Evolutionary conservation across 768 basidiomycete genomes (phyloP), one percentile per base, ranked within the genome.

Genomic region (Lactarius tabidus): DNA sequence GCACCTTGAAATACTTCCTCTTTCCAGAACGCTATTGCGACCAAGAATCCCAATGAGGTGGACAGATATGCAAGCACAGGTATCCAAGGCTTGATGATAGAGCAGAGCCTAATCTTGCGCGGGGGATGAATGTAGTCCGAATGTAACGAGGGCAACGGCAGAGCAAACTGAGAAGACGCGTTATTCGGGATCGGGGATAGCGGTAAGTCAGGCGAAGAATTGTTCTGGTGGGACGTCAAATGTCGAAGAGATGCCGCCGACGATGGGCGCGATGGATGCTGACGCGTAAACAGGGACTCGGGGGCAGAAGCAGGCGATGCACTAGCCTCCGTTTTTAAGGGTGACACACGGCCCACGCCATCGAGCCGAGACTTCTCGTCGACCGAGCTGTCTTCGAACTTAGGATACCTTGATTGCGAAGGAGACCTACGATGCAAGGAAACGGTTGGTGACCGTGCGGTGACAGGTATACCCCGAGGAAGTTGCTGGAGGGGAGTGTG

Each of bases 1-100:
- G 74, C 71, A 93, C 94, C 85, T 70, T 82, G 76, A 75, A 97
- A 95, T 48, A 96, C 81, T 72, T 96, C 85, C 26, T 82, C 82
- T 75, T 86, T 87, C 83, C 89, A 95, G 69, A 93, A 85, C 38
- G 86, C 88, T 72, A 95, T 85, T n/a, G 89, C 91, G 55, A 88
- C 75, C 39, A 95, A 72, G 70, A 96, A 93, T 15, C 82, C 86
- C 39, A 94, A 78, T 67, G 82, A 93, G 38, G 91, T 93, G 8
- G 87, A 78, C 20, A 81, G 84, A 78, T 95, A 97, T 59, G 87
- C 73, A 64, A 92, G 81, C 63, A 94, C 76, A 41, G 93, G 93
- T 31, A 88, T 75, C 89, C 90, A 94, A 58, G 90, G 85, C 68
- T 82, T 84, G 67, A 91, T 69, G n/a, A 84, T 75, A 68, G 82